Evolutionary conservation across 805 yeast genomes (phyloP).

Genomic region (Metschnikowia koreensis): DNA sequence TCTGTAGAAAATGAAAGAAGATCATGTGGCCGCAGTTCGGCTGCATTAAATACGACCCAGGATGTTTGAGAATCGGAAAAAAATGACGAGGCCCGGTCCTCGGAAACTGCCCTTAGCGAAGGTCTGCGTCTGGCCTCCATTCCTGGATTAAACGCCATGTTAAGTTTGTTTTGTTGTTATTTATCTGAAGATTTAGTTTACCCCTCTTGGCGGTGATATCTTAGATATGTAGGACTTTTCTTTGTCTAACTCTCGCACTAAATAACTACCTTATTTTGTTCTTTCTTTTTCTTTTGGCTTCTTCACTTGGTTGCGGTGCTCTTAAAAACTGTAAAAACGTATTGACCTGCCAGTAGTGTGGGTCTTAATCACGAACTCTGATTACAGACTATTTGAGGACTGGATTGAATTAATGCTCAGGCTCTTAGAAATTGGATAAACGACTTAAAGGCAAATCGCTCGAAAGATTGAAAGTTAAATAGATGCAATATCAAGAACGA

Average conservation of each 20-base stretch:
- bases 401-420: no score
- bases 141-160: constrained; percentile 18
- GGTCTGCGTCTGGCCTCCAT: constrained; percentile 14
- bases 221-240: no score
- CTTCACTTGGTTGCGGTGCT: background rate
- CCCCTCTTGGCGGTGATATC: background rate
- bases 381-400: no score
- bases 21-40: constrained; percentile 15
- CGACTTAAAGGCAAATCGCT: no score
- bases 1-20: constrained; percentile 19
- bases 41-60: constrained; percentile 21
- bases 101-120: constrained; percentile 10
- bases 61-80: constrained; percentile 20
- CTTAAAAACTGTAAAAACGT: background rate
- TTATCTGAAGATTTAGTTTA: background rate
- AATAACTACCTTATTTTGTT: no score
- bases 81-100: constrained; percentile 14
- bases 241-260: background rate
- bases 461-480: no score
- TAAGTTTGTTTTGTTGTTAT: background rate
- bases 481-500: no score
- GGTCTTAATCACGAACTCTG: background rate
- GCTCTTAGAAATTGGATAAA: no score
- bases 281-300: background rate
- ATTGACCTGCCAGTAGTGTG: background rate